Evolutionary conservation across 345 rosid species (phyloP).

Genomic region (Nephelium lappaceum): DNA sequence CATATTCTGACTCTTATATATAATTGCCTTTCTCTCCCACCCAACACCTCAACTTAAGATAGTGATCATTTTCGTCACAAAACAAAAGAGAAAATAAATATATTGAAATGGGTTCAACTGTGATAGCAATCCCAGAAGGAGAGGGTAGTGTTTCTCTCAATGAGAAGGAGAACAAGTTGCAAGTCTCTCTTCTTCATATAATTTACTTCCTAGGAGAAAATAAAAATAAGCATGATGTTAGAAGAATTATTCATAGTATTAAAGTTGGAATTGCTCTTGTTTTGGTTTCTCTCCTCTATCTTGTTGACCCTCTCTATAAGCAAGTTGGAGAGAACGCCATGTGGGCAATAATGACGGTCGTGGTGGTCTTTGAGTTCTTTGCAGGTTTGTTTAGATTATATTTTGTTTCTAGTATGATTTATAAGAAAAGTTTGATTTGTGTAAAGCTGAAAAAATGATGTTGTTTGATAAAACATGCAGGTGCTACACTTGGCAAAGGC

Average conservation of each 20-base stretch:
- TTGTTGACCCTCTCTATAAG: slow-evolving; percentile 51
- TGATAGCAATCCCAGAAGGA: slow-evolving; percentile 39
- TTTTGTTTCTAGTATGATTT: not conserved
- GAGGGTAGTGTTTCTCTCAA: slow-evolving; percentile 4
- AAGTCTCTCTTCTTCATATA: not conserved
- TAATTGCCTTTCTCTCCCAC: not conserved
- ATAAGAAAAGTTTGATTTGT: not conserved
- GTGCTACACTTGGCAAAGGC: slow-evolving; percentile 79
- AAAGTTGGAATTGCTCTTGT: slow-evolving; percentile 71
- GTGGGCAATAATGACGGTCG: slow-evolving; percentile 86
- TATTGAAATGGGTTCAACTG: slow-evolving; percentile 39
- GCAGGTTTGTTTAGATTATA: slow-evolving; percentile 50
- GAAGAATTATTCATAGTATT: slow-evolving; percentile 50
- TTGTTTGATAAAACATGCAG: slow-evolving; percentile 29
- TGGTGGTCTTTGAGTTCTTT: slow-evolving; percentile 69
- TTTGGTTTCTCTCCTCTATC: slow-evolving; percentile 62
- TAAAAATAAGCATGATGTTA: slow-evolving; percentile 27
- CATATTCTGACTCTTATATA: slow-evolving; percentile 19
- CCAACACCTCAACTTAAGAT: slow-evolving; percentile 9
- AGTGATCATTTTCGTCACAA: not conserved
- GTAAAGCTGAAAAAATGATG: not conserved
- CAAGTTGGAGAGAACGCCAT: slow-evolving; percentile 74
- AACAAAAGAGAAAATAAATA: not conserved
- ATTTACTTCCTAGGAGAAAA: slow-evolving; percentile 26
- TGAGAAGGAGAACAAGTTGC: slow-evolving; percentile 18